Evolutionary conservation across 2,329 filamentous ascomycete species (phyloP).

Genomic region (Curvularia verruculosa): DNA sequence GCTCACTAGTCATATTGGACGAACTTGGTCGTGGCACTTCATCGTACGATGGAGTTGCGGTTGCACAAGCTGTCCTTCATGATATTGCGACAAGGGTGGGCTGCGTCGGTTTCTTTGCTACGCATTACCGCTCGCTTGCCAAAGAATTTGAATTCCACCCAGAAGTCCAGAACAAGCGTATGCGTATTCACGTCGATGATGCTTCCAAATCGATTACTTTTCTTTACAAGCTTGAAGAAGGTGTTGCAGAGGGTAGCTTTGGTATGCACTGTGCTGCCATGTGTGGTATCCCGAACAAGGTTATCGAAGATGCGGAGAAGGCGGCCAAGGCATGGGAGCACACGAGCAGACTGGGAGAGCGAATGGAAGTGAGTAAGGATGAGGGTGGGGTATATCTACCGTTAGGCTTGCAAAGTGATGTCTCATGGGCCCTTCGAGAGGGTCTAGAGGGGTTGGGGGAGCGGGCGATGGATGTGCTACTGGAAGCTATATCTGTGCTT

Average conservation of each 20-base stretch:
- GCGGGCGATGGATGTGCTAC: constrained; percentile 62
- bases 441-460: constrained; percentile 53
- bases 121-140: constrained; percentile 93
- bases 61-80: constrained; percentile 96
- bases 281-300: constrained; percentile 85
- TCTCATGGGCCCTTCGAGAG: constrained; percentile 75
- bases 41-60: constrained; percentile 94
- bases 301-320: constrained; percentile 85
- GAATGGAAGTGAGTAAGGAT: constrained; percentile 72
- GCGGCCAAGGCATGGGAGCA: constrained; percentile 95
- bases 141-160: constrained; percentile 89
- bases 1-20: constrained; percentile 94
- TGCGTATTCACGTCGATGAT: constrained; percentile 95
- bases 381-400: constrained; percentile 82
- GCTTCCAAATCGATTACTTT: constrained; percentile 88
- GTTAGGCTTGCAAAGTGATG: constrained; percentile 84
- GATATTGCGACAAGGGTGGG: constrained; percentile 93
- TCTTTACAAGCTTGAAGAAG: constrained; percentile 89
- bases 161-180: constrained; percentile 82
- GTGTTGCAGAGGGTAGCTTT: constrained; percentile 94
- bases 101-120: constrained; percentile 95
- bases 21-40: constrained; percentile 94
- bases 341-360: constrained; percentile 87
- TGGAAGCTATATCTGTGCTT: constrained; percentile 62
- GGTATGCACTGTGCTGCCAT: constrained; percentile 99